phyloP scores from a whole-genome alignment of 805 yeast genomes.

The Grigorovia jiainica region DNA sequence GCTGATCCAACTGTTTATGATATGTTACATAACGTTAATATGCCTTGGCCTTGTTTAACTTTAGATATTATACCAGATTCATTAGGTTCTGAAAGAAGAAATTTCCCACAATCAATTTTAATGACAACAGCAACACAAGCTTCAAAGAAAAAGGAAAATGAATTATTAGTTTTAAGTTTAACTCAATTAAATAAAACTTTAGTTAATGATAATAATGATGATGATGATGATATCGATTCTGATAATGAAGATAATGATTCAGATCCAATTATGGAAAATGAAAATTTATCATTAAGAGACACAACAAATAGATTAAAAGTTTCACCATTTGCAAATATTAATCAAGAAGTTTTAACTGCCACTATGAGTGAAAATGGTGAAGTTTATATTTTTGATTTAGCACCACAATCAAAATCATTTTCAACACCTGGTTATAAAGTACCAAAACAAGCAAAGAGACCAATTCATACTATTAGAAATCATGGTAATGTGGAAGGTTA shows the following conservation, averaged over 20 bases:
- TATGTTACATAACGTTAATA: constrained; percentile 86
- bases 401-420: constrained; percentile 71
- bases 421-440: constrained; percentile 80
- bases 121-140: constrained; percentile 94
- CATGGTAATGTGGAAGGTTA: constrained; percentile 98
- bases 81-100: constrained; percentile 80
- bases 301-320: constrained; percentile 87
- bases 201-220: constrained; percentile 73
- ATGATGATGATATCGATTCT: constrained; percentile 60
- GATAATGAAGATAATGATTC: constrained; percentile 63
- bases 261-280: constrained; percentile 85
- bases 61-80: constrained; percentile 81
- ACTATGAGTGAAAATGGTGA: constrained; percentile 87
- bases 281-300: constrained; percentile 61
- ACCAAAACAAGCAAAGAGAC: constrained; percentile 68
- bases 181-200: constrained; percentile 77
- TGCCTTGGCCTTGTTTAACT: constrained; percentile 97
- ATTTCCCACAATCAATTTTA: constrained; percentile 79
- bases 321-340: constrained; percentile 58
- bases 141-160: constrained; percentile 75
- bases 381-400: constrained; percentile 72
- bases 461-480: constrained; percentile 66
- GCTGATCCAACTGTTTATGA: constrained; percentile 95
- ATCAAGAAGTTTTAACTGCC: constrained; percentile 76
- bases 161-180: constrained; percentile 73